Percentiles rank a stretch among this genome's conserved stretches.
phyloP scores from a whole-genome alignment of 78 protist species.

The Dictyostelium purpureum region DNA sequence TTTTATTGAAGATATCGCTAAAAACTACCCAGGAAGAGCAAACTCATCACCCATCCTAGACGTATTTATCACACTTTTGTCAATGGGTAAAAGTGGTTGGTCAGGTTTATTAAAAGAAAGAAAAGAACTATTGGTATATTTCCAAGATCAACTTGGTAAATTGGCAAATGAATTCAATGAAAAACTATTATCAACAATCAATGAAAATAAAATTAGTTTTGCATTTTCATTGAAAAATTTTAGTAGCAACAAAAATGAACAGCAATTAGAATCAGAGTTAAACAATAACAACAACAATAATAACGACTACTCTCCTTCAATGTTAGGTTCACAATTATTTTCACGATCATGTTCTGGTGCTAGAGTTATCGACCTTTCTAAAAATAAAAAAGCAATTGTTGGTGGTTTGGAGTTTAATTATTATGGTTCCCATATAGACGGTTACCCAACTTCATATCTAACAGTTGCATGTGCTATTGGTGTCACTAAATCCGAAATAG shows the following conservation, averaged over 20 bases:
- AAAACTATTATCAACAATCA: conserved; percentile 78
- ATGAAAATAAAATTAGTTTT: conserved; percentile 85
- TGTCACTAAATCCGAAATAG: conserved; percentile 78
- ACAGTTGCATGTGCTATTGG: conserved; percentile 94
- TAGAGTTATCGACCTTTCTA: conserved; percentile 48
- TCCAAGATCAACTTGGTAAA: not conserved
- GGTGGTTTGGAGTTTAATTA: conserved; percentile 68
- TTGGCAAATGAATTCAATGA: conserved; percentile 80
- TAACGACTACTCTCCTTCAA: not conserved
- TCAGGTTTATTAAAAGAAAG: conserved; percentile 8
- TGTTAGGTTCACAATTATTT: conserved; percentile 91
- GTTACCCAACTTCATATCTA: conserved; percentile 86
- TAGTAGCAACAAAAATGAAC: not conserved
- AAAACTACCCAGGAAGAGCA: conserved; percentile 95
- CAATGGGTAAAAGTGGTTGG: conserved; percentile 92
- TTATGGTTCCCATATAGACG: conserved; percentile 87
- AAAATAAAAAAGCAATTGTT: not conserved
- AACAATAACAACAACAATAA: not conserved
- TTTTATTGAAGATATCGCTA: conserved; percentile 53
- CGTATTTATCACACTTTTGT: conserved; percentile 95
- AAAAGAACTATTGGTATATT: conserved; percentile 37
- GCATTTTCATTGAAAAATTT: conserved; percentile 30
- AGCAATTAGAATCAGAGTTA: not conserved
- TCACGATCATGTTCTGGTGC: conserved; percentile 92
- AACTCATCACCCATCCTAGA: conserved; percentile 89